Conservation (phyloP, 1,139 yeast genomes). For the Yamadazyma conglobata region DNA sequence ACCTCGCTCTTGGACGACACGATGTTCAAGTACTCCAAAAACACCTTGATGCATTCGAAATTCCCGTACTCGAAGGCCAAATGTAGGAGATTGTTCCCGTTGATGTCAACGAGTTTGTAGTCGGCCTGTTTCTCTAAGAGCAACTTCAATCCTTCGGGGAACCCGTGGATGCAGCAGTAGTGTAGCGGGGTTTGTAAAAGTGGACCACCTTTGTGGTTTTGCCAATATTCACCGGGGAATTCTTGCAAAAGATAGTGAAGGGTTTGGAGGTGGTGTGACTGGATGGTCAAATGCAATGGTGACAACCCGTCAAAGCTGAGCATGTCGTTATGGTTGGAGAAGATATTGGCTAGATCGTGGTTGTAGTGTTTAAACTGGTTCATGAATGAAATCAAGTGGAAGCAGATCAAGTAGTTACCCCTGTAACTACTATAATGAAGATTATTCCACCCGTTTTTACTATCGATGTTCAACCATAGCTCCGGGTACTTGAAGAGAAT, state of each 20-base stretch:
- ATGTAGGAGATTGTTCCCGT: slow-evolving; percentile 78
- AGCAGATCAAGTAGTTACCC: slow-evolving; percentile 79
- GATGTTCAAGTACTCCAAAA: slow-evolving; percentile 39
- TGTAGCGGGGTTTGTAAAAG: slow-evolving; percentile 69
- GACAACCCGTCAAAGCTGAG: slow-evolving; percentile 66
- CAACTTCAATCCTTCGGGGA: slow-evolving; percentile 65
- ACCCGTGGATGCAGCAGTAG: slow-evolving; percentile 65
- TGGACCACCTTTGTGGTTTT: slow-evolving; percentile 47
- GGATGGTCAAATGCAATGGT: slow-evolving; percentile 72
- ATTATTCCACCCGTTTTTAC: slow-evolving; percentile 81
- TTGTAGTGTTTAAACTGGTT: slow-evolving; percentile 17
- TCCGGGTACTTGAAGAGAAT: slow-evolving; percentile 72
- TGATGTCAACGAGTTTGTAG: slow-evolving; percentile 52
- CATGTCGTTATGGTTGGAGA: slow-evolving; percentile 26
- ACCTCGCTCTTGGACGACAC: slow-evolving; percentile 22
- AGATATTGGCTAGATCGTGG: slow-evolving; percentile 17
- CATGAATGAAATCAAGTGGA: slow-evolving; percentile 43
- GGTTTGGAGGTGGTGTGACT: slow-evolving; percentile 68
- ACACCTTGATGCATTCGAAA: slow-evolving; percentile 56
- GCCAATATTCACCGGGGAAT: slow-evolving; percentile 66
- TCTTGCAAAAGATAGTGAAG: slow-evolving; percentile 79
- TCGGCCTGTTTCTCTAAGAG: slow-evolving; percentile 82
- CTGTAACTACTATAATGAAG: slow-evolving; percentile 82
- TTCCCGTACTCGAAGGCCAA: slow-evolving; percentile 77
- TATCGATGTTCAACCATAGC: slow-evolving; percentile 69